These are phyloP conservation scores for Blechomonas ayalai DNA, from an alignment of 208 protist genomes.

Conservation along the genomic window DNA sequence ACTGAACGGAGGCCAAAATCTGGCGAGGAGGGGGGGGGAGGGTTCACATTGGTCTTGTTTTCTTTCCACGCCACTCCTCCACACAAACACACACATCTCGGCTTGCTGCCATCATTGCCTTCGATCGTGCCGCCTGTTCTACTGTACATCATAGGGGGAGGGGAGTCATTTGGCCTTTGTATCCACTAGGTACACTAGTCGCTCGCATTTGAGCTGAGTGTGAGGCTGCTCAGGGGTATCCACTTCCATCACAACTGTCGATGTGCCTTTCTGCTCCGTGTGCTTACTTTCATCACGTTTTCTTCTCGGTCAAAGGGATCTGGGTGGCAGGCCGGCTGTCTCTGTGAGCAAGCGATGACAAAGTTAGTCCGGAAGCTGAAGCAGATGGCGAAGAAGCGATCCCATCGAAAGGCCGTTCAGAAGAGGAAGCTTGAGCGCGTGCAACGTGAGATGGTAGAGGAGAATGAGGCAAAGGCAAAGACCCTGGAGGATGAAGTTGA, in stretches of 20 bases:
- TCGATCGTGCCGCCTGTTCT: too few relatives aligned
- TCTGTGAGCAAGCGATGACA: too few relatives aligned
- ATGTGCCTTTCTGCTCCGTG: constrained; percentile 1
- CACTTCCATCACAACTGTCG: background rate
- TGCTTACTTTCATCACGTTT: constrained; percentile 2
- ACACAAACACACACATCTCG: too few relatives aligned
- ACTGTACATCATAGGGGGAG: too few relatives aligned
- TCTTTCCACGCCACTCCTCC: too few relatives aligned
- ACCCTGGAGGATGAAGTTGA: constrained; percentile 52
- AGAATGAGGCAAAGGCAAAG: constrained; percentile 23
- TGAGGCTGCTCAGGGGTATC: too few relatives aligned
- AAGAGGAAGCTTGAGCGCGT: constrained; percentile 69
- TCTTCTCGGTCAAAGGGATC: background rate
- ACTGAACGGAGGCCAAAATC: too few relatives aligned
- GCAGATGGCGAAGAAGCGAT: constrained; percentile 83
- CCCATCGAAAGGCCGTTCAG: constrained; percentile 83
- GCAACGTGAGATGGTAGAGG: constrained; percentile 39
- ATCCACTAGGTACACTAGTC: too few relatives aligned
- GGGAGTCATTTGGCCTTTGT: too few relatives aligned
- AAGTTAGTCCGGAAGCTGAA: constrained; percentile 87
- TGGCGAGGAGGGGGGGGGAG: background rate
- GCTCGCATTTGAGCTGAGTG: too few relatives aligned
- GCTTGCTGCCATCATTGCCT: too few relatives aligned
- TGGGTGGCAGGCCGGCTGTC: background rate
- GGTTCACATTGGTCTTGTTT: background rate